phyloP scores from a whole-genome alignment of 768 basidiomycete species.

The Mycena floridula region DNA sequence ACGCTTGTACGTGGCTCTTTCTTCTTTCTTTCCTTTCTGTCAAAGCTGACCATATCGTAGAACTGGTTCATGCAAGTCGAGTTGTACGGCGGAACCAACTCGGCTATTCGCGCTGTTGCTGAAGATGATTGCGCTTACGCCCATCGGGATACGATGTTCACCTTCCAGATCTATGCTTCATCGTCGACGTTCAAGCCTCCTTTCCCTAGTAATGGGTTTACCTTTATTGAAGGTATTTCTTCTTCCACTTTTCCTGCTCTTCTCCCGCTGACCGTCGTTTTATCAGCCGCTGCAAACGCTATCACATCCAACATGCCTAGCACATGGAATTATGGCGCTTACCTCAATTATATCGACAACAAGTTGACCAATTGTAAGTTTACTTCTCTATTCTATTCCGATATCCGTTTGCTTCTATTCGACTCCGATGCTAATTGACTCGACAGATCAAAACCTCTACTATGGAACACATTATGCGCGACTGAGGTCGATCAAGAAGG shows the following conservation, averaged over 20 bases:
- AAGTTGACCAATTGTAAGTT: constrained; percentile 12
- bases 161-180: constrained; percentile 8
- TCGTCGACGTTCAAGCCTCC: neutral
- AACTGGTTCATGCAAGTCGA: constrained; percentile 10
- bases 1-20: constrained; percentile 6
- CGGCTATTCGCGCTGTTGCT: constrained; percentile 6
- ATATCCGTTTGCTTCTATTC: neutral
- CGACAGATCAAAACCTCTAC: constrained; percentile 8
- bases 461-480: constrained; percentile 10
- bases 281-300: neutral
- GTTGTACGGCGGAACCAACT: constrained; percentile 26
- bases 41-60: constrained; percentile 1
- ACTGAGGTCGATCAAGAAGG: constrained; percentile 8
- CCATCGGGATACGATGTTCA: constrained; percentile 7
- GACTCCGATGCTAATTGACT: neutral
- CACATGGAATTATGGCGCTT: constrained; percentile 6
- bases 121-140: constrained; percentile 5
- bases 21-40: neutral
- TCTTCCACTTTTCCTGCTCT: neutral
- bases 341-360: constrained; percentile 21
- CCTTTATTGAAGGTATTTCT: constrained; percentile 5
- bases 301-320: constrained; percentile 3
- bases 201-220: neutral
- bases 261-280: too few relatives aligned
- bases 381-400: neutral